Evolutionary conservation across 1,284 basidiomycete genomes (phyloP).

Genomic region (Wallemia mellicola): DNA sequence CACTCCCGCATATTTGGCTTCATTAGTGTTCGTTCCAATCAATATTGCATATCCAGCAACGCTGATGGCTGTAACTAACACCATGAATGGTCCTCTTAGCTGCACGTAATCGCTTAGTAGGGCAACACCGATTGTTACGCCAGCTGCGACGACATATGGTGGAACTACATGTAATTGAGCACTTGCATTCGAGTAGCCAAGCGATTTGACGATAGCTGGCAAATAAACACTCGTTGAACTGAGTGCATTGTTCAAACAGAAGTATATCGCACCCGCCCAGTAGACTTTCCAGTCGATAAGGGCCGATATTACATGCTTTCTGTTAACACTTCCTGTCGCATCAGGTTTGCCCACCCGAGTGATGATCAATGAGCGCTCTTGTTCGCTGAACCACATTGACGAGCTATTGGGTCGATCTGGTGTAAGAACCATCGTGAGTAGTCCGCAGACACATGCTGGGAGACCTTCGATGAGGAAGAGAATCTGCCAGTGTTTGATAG

Average conservation of each 20-base stretch:
- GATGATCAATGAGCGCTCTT: background rate
- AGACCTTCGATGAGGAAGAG: background rate
- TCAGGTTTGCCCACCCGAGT: background rate
- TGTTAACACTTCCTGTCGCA: background rate
- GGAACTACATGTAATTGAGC: background rate
- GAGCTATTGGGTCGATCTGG: background rate
- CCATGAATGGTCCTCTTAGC: background rate
- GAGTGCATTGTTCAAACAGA: background rate
- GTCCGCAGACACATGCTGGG: background rate
- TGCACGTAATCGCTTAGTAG: background rate
- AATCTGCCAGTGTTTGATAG: background rate
- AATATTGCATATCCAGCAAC: background rate
- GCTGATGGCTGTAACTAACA: background rate
- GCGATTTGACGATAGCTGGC: background rate
- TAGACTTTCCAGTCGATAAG: background rate
- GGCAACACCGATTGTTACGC: background rate
- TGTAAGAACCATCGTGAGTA: background rate
- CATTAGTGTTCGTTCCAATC: background rate
- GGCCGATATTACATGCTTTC: background rate
- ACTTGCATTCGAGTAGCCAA: background rate
- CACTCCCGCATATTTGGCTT: background rate
- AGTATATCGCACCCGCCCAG: background rate
- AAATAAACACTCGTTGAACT: background rate
- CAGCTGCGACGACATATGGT: background rate
- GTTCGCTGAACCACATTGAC: background rate